Evolutionary conservation across 2,329 filamentous ascomycete genomes (phyloP).

Genomic region (Cercospora citrullina): DNA sequence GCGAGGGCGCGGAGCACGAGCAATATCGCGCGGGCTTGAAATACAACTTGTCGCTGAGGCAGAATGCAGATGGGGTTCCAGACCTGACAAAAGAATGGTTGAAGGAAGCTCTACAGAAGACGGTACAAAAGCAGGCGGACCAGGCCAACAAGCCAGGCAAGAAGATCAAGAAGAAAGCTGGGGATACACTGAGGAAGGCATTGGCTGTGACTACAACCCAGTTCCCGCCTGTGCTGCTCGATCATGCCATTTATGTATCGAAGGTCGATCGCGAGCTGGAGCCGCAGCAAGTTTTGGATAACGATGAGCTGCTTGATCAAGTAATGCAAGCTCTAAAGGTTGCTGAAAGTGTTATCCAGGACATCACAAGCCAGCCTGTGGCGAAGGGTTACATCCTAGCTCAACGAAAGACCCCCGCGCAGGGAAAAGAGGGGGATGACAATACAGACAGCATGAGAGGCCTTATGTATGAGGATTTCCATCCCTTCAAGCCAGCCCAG

Average conservation of each 20-base stretch:
- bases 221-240: conserved; percentile 81
- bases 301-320: conserved; percentile 63
- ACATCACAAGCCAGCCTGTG: conserved; percentile 64
- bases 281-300: conserved; percentile 68
- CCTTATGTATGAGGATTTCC: conserved; percentile 88
- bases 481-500: conserved; percentile 84
- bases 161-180: conserved; percentile 72
- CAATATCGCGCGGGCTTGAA: conserved; percentile 72
- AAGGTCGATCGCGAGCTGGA: conserved; percentile 68
- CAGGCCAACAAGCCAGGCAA: conserved; percentile 53
- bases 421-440: conserved; percentile 37
- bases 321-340: conserved; percentile 69
- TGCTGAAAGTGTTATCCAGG: conserved; percentile 67
- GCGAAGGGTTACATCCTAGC: conserved; percentile 88
- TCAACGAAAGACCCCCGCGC: conserved; percentile 46
- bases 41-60: conserved; percentile 78
- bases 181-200: conserved; percentile 75
- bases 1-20: conserved; percentile 80
- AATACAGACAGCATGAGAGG: conserved; percentile 44
- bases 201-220: conserved; percentile 84
- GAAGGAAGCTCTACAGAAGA: conserved; percentile 65
- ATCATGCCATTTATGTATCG: conserved; percentile 74
- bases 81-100: conserved; percentile 73
- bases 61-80: conserved; percentile 78
- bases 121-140: conserved; percentile 59